Base-by-base conservation (phyloP, 148 eudicot species). In the Arbutus unedo region DNA sequence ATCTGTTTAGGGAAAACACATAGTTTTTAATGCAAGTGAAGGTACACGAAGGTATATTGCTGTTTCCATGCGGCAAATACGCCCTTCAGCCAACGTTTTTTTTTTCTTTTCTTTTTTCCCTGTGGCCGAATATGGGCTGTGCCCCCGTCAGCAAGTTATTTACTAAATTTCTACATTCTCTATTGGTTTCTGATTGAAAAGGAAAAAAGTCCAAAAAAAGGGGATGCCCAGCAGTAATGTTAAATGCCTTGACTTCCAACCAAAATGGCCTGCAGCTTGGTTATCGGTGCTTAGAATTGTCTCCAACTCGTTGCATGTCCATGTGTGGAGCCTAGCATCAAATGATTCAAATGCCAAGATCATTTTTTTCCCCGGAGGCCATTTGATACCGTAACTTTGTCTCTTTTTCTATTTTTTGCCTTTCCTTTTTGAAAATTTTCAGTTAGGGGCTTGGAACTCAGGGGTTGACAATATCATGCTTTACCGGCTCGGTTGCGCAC, bases 391-490 rank as follows among this genome's bases (percentile, higher is more conserved):
- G 8, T 21, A 16, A 14, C 2, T 50, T 75, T 23, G 56, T 50
- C 43, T 8, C 78, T 16, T 49, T 50, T 21, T 3, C 25, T 5
- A 11, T 45, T 18, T 45, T 8, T 45, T 8, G 0, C 8, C 16
- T n/a, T n/a, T 4, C 5, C 6, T 60, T 8, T 18, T n/a, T 60
- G 7, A 4, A 3, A 2, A 4, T 60, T 3, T 19, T 60, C 2
- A 3, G 49, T 2, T 25, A 11, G 74, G 74, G 74, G 74, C 44
- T 11, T 68, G 19, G 64, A 57, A 19, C 64, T 57, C 16, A 10
- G 23, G 76, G 49, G 64, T 51, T 7, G 62, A 53, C 70, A 70
- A 38, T 73, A 18, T 81, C 6, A 38, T 81, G 64, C 77, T 68
- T 66, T 53, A 5, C 31, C 56, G 78, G 10, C 25, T 44, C 15